phyloP scores from a whole-genome alignment of 2,329 filamentous ascomycete genomes.

The Ilyonectria sp. region DNA sequence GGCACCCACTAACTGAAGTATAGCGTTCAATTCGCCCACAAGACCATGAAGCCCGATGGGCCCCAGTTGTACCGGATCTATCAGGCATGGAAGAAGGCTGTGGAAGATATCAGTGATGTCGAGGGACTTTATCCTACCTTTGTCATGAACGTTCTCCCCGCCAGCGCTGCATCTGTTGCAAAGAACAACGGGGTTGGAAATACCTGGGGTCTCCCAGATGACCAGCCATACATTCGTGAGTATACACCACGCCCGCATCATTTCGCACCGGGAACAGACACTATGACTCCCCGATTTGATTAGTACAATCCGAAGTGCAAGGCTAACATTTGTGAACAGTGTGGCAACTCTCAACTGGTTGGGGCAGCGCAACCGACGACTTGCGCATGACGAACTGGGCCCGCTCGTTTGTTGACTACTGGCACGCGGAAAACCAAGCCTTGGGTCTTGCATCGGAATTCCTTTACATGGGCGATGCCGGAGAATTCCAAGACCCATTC shows the following conservation, averaged over 20 bases:
- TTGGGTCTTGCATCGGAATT: constrained; percentile 32
- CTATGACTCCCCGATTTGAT: neutral
- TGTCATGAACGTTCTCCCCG: constrained; percentile 21
- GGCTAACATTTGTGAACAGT: constrained; percentile 43
- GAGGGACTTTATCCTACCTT: constrained; percentile 25
- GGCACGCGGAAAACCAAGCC: constrained; percentile 51
- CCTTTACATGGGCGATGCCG: constrained; percentile 27
- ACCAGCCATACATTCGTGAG: constrained; percentile 24
- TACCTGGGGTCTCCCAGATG: constrained; percentile 24
- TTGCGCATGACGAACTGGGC: constrained; percentile 54
- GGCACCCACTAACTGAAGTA: neutral
- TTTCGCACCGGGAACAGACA: neutral
- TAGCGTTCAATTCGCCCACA: constrained; percentile 49
- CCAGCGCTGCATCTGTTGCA: constrained; percentile 7
- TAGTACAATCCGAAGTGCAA: neutral
- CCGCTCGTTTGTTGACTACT: constrained; percentile 46
- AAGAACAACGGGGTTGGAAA: constrained; percentile 33
- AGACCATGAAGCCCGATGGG: constrained; percentile 55
- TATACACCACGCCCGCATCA: neutral
- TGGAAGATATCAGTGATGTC: constrained; percentile 43
- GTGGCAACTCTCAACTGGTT: constrained; percentile 57
- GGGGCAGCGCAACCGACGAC: constrained; percentile 54
- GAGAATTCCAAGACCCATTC: constrained; percentile 26
- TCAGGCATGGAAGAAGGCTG: constrained; percentile 52
- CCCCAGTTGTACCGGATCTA: constrained; percentile 51